Conservation (phyloP, 2,329 filamentous ascomycete genomes). For the Trichophyton schoenleinii region DNA sequence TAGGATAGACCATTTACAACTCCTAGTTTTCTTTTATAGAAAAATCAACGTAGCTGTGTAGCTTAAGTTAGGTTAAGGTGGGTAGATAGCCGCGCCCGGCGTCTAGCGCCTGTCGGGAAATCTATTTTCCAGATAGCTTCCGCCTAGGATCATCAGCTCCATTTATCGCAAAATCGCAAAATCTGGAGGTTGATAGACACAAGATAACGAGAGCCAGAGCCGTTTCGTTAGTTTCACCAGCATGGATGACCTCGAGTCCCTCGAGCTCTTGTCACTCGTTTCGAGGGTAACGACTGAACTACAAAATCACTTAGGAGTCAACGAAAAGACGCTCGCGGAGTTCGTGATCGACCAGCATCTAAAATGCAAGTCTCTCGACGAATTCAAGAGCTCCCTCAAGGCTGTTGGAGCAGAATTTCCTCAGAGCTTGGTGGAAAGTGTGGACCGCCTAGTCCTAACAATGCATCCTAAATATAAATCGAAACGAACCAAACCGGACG, state of each 20-base stretch:
- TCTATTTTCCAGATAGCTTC: neutral
- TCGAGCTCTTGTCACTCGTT: conserved; percentile 87
- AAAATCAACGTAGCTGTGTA: no score
- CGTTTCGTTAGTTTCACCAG: conserved; percentile 6
- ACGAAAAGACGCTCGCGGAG: conserved; percentile 89
- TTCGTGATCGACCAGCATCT: conserved; percentile 86
- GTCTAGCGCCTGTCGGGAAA: neutral
- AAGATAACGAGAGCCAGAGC: neutral
- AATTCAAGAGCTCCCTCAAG: conserved; percentile 65
- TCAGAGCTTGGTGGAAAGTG: conserved; percentile 72
- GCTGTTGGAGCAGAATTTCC: conserved; percentile 74
- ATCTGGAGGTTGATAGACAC: neutral
- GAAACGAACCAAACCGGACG: conserved; percentile 27
- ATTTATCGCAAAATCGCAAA: neutral
- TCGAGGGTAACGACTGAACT: conserved; percentile 90
- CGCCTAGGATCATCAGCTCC: neutral
- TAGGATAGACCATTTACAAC: neutral
- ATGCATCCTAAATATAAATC: conserved; percentile 84
- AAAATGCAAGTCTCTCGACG: conserved; percentile 54
- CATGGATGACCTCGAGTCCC: conserved; percentile 84
- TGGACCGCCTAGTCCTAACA: conserved; percentile 75
- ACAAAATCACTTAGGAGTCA: conserved; percentile 83
- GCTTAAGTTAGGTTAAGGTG: no score
- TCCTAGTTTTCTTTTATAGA: no score
- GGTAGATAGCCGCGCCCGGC: neutral